Percentiles rank a stretch among this genome's conserved stretches.
These are phyloP conservation scores for Trichopus zeylanicus DNA, from an alignment of 116 monocot genomes.

Conservation along the genomic window DNA sequence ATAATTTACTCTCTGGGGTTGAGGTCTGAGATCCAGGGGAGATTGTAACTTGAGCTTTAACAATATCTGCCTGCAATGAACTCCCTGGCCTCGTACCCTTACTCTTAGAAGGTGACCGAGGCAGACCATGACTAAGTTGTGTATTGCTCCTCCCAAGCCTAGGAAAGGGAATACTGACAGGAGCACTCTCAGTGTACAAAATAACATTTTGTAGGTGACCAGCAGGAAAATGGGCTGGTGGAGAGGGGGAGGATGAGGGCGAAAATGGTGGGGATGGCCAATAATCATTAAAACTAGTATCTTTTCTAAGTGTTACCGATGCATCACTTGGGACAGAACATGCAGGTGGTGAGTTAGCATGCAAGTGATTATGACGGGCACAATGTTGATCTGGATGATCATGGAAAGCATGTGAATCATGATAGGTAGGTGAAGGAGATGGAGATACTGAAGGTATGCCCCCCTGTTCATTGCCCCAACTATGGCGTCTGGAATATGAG, in stretches of 20 bases:
- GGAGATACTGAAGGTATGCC: slow-evolving; percentile 23
- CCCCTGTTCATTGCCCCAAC: slow-evolving; percentile 57
- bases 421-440: slow-evolving; percentile 39
- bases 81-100: slow-evolving; percentile 9
- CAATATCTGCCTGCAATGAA: slow-evolving; percentile 12
- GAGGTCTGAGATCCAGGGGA: slow-evolving; percentile 8
- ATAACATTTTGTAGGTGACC: slow-evolving; percentile 12
- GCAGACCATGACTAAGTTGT: slow-evolving; percentile 7
- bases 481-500: slow-evolving; percentile 45
- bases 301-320: slow-evolving; percentile 13
- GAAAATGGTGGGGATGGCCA: slow-evolving; percentile 43
- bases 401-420: slow-evolving; percentile 21
- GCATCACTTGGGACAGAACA: slow-evolving; percentile 7
- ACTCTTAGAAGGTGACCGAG: slow-evolving; percentile 29
- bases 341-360: slow-evolving; percentile 12
- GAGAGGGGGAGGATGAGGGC: slow-evolving; percentile 40
- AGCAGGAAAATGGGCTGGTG: slow-evolving; percentile 23
- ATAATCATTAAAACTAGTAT: slow-evolving; percentile 29
- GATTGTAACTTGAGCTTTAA: slow-evolving; percentile 11
- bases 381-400: slow-evolving; percentile 3
- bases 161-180: slow-evolving; percentile 21
- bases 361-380: slow-evolving; percentile 6
- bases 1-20: slow-evolving; percentile 14
- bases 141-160: slow-evolving; percentile 14
- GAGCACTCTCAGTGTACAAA: slow-evolving; percentile 45